A percentile compares a stretch with the other conserved stretches of the same genome.
Conservation (phyloP, 306 rosid genomes). For the Erythrophleum fordii region DNA sequence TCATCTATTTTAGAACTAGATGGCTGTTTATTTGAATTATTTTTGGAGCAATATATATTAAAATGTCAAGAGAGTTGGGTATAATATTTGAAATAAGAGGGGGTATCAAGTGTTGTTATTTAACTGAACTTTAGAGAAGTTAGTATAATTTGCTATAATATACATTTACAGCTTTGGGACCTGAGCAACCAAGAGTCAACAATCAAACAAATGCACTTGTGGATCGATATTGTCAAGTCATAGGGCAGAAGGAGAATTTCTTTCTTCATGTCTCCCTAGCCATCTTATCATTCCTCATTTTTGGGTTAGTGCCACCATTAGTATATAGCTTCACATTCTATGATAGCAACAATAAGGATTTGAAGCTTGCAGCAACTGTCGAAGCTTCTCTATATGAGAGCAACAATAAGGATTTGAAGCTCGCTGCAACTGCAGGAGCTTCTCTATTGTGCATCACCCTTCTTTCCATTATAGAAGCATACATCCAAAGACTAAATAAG, state of each 20-base stretch:
- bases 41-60: not conserved
- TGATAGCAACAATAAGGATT: conserved; percentile 56
- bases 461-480: conserved; percentile 66
- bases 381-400: conserved; percentile 66
- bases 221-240: conserved; percentile 47
- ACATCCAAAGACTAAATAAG: conserved; percentile 46
- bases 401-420: conserved; percentile 57
- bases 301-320: conserved; percentile 73
- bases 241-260: conserved; percentile 64
- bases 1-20: not conserved
- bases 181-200: conserved; percentile 43
- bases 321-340: conserved; percentile 74
- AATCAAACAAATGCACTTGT: conserved; percentile 21
- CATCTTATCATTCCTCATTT: conserved; percentile 63
- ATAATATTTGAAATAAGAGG: not conserved
- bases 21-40: not conserved
- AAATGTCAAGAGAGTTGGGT: not conserved
- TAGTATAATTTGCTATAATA: too few species aligned
- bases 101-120: not conserved
- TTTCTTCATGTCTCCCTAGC: conserved; percentile 59
- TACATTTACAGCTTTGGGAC: conserved; percentile 54
- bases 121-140: too few species aligned
- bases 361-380: conserved; percentile 72
- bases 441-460: conserved; percentile 66
- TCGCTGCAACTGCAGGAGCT: conserved; percentile 72